A percentile compares a stretch with the other conserved stretches of the same genome.
Conservation (phyloP, 139 green algal species). For the Chlamydomonas schloesseri region DNA sequence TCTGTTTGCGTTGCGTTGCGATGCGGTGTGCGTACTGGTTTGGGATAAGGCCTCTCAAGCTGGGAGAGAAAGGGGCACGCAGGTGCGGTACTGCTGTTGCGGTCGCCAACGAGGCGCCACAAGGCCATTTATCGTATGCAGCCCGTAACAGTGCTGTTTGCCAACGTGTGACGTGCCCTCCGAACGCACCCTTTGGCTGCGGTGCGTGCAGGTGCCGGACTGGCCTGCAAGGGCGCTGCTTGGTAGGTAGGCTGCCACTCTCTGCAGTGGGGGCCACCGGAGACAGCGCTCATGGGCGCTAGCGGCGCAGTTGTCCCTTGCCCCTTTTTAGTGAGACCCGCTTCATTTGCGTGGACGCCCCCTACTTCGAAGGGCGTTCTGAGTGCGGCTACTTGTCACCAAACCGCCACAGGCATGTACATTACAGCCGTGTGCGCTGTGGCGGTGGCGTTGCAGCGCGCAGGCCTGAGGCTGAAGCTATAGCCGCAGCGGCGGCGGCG, state of each 20-base stretch:
- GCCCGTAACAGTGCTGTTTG: too few relatives aligned
- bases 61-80: not conserved
- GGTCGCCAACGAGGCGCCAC: not conserved
- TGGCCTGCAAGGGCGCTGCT: not conserved
- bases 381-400: not conserved
- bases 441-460: slow-evolving; percentile 5
- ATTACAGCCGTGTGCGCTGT: not conserved
- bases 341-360: too few relatives aligned
- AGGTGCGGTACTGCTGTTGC: too few relatives aligned
- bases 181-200: too few relatives aligned
- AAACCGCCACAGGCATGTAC: slow-evolving; percentile 2
- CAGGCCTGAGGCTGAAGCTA: slow-evolving; percentile 8
- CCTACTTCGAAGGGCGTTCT: too few relatives aligned
- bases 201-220: slow-evolving; percentile 31
- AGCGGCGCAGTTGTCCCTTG: not conserved
- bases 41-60: too few relatives aligned
- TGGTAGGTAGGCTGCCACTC: not conserved
- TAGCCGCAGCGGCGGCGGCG: not conserved
- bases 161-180: not conserved
- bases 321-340: not conserved
- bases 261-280: not conserved
- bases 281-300: too few relatives aligned
- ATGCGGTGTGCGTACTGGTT: slow-evolving; percentile 21
- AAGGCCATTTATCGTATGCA: too few relatives aligned
- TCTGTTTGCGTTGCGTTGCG: too few relatives aligned